phyloP scores from a whole-genome alignment of 805 yeast species.

The Candida loeiensis region DNA sequence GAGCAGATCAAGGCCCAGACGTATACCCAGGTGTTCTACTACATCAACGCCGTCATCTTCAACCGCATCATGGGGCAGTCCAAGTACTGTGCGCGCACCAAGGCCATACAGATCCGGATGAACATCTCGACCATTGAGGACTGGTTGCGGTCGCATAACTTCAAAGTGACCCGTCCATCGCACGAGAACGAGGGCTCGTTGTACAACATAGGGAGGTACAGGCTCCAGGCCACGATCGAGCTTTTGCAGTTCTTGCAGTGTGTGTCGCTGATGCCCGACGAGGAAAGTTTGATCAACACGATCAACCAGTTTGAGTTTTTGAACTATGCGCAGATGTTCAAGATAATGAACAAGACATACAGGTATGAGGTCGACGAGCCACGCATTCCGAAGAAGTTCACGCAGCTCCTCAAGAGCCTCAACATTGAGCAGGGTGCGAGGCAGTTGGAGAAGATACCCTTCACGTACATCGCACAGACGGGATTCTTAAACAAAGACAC shows the following conservation, averaged over 20 bases:
- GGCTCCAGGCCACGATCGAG: slow-evolving; percentile 71
- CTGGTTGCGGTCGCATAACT: slow-evolving; percentile 78
- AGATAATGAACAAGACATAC: slow-evolving; percentile 64
- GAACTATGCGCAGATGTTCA: slow-evolving; percentile 66
- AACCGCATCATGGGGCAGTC: slow-evolving; percentile 67
- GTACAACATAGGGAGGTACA: slow-evolving; percentile 59
- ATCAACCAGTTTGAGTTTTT: slow-evolving; percentile 51
- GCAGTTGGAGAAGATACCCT: slow-evolving; percentile 24
- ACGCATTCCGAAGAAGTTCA: slow-evolving; percentile 47
- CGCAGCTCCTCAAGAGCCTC: slow-evolving; percentile 29
- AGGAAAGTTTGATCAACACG: slow-evolving; percentile 57
- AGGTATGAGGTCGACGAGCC: slow-evolving; percentile 80
- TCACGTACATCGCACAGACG: slow-evolving; percentile 40
- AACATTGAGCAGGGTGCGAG: slow-evolving; percentile 36
- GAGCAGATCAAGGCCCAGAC: slow-evolving; percentile 76
- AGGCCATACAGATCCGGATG: slow-evolving; percentile 85
- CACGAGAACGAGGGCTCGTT: slow-evolving; percentile 38
- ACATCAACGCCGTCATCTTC: slow-evolving; percentile 70
- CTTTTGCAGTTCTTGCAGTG: slow-evolving; percentile 89
- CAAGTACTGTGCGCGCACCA: slow-evolving; percentile 70
- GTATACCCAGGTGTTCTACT: slow-evolving; percentile 70
- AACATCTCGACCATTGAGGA: slow-evolving; percentile 86
- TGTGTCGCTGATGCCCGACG: slow-evolving; percentile 64
- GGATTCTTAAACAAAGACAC: slow-evolving; percentile 38
- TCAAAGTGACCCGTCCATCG: slow-evolving; percentile 23